These are phyloP conservation scores for Bidens hawaiensis DNA, from an alignment of 140 eudicot genomes.

Conservation along the genomic window DNA sequence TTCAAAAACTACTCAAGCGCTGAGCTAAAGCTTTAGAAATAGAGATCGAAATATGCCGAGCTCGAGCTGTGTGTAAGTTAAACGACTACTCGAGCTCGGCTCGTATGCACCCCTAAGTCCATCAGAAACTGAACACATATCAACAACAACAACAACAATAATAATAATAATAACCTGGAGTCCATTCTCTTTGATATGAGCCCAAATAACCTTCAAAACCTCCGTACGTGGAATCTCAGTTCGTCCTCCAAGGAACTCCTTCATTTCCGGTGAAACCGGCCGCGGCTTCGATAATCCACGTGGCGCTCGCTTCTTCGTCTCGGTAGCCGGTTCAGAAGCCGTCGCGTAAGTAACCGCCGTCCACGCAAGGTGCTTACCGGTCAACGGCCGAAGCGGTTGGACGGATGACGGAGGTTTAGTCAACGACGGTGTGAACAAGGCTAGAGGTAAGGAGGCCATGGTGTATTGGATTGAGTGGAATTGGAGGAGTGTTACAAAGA, in stretches of 20 bases:
- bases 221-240: constrained; percentile 78
- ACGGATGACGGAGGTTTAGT: constrained; percentile 15
- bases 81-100: too few species aligned
- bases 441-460: too few species aligned
- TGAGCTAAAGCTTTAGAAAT: too few species aligned
- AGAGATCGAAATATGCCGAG: too few species aligned
- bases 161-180: too few species aligned
- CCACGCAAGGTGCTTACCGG: constrained; percentile 29
- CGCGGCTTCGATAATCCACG: constrained; percentile 81
- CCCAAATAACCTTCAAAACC: constrained; percentile 78
- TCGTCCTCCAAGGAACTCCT: constrained; percentile 69
- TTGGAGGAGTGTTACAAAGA: too few species aligned
- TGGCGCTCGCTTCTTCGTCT: constrained; percentile 65
- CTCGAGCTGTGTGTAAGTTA: too few species aligned
- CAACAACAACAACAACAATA: too few species aligned
- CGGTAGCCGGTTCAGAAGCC: constrained; percentile 52
- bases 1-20: too few species aligned
- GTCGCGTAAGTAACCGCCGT: constrained; percentile 36
- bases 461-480: too few species aligned
- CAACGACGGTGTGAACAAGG: constrained; percentile 31
- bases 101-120: too few species aligned
- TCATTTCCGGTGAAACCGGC: constrained; percentile 82
- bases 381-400: neutral
- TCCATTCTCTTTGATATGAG: constrained; percentile 58
- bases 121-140: too few species aligned